Evolutionary conservation across 1,284 basidiomycete genomes (phyloP).

Genomic region (Cryptococcus sp.): DNA sequence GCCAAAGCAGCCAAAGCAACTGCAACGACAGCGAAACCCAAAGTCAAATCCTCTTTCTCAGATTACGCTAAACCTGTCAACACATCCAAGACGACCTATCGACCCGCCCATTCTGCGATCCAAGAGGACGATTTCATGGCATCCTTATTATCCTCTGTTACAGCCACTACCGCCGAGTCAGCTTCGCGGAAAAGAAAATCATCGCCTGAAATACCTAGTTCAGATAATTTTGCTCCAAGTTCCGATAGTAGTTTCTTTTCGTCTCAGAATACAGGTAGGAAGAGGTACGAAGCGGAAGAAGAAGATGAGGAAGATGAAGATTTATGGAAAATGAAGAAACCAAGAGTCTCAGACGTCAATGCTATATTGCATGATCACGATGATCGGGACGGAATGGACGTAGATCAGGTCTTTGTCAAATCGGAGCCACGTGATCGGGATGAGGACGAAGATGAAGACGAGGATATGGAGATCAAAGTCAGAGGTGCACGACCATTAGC

Average conservation of each 20-base stretch:
- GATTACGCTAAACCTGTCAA: slow-evolving; percentile 52
- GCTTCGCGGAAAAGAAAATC: slow-evolving; percentile 66
- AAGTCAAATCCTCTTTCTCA: slow-evolving; percentile 46
- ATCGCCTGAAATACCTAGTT: slow-evolving; percentile 52
- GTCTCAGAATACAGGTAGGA: slow-evolving; percentile 5
- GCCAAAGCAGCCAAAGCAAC: slow-evolving; percentile 21
- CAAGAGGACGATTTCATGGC: slow-evolving; percentile 85
- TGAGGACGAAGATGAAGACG: slow-evolving; percentile 43
- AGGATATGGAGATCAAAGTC: slow-evolving; percentile 22
- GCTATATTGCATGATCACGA: slow-evolving; percentile 31
- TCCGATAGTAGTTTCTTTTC: slow-evolving; percentile 54
- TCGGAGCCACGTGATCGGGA: slow-evolving; percentile 48
- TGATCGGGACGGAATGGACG: slow-evolving; percentile 1
- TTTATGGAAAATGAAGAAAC: slow-evolving; percentile 48
- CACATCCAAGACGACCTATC: slow-evolving; percentile 63
- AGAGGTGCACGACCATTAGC: slow-evolving; percentile 17
- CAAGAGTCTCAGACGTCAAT: slow-evolving; percentile 36
- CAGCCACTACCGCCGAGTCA: slow-evolving; percentile 27
- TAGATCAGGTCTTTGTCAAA: slow-evolving; percentile 36
- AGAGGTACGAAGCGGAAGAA: slow-evolving; percentile 34
- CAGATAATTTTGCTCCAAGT: slow-evolving; percentile 35
- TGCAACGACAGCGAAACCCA: slow-evolving; percentile 46
- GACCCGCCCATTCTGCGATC: slow-evolving; percentile 64
- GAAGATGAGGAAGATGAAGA: slow-evolving; percentile 56
- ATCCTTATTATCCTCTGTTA: slow-evolving; percentile 55